Base-by-base conservation (phyloP, 2,329 filamentous ascomycete genomes). In the Purpureocillium lavendulum region DNA sequence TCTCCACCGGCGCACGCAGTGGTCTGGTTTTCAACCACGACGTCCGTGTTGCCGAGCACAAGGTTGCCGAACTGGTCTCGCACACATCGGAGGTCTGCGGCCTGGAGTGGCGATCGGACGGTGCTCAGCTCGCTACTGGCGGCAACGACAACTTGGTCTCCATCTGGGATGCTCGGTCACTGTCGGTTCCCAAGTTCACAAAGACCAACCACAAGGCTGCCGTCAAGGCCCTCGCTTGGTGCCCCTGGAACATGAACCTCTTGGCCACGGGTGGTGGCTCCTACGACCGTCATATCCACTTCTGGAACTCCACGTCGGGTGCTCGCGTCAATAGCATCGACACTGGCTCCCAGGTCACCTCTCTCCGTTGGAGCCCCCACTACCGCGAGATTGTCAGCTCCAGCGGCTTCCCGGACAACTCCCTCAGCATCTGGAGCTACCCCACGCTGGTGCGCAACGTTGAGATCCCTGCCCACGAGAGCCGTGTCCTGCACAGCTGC, bases 131-230 rank as follows among this genome's bases (percentile, higher is more conserved):
- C 45, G 92, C 92, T 39, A 97, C 92, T 40, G 92, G 92, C 55
- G 92, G 89, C 62, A 98, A 98, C 58, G 92, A 98, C 75, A 98
- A 98, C 73, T 75, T 98, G 40, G 92, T 98, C 50, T 94, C 87
- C 55, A 98, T 98, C 69, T 98, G 92, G 92, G 92, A 98, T 64
- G 90, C 92, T 40, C 87, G 92, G 37, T 92, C 87, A 8, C 75
- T 98, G 44, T 82, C 80, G 14, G 89, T 94, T 9, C 92, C 92
- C 61, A 97, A 97, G 70, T 97, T 97, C 73, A 92, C 88, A 66
- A 98, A 98, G 82, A 95, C 90, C 58, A 98, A 98, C 76, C 92
- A 98, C 75, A 92, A 92, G 66, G 92, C 92, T 41, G 92, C 92
- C 33, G 89, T 98, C 68, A 98, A 98, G 78, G 92, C 92, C 43